Evolutionary conservation across 176 grass and related monocot genomes (phyloP).

Genomic region (Hordeum marinum): DNA sequence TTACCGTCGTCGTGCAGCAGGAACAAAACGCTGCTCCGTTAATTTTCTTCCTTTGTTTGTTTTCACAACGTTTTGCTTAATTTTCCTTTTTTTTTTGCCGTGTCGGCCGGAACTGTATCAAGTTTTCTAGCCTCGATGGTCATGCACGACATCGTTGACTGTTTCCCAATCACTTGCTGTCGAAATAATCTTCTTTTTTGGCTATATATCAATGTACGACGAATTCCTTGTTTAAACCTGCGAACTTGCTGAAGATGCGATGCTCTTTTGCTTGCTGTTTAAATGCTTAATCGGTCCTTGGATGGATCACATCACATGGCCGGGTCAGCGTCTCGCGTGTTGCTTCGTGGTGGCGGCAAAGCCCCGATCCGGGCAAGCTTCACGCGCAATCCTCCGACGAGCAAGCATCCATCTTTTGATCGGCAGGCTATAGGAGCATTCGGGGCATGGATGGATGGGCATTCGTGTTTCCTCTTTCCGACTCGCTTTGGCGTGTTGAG

Average conservation of each 20-base stretch:
- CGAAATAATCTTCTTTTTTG: neutral
- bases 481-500: slow-evolving; percentile 30
- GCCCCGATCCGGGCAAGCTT: slow-evolving; percentile 22
- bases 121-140: neutral
- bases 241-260: neutral
- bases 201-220: neutral
- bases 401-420: neutral
- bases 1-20: neutral
- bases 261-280: neutral
- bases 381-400: slow-evolving; percentile 8
- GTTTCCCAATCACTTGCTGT: neutral
- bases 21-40: neutral
- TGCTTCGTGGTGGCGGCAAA: slow-evolving; percentile 31
- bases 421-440: neutral
- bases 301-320: neutral
- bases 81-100: neutral
- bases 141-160: neutral
- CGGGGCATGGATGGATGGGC: neutral
- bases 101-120: slow-evolving; percentile 5
- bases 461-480: neutral
- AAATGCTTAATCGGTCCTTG: neutral
- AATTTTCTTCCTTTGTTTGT: slow-evolving; percentile 2
- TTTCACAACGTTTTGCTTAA: slow-evolving; percentile 1
- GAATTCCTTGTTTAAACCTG: neutral
- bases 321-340: slow-evolving; percentile 9